Base-by-base conservation (phyloP, 495 filamentous ascomycete species). In the Cercophora samala region DNA sequence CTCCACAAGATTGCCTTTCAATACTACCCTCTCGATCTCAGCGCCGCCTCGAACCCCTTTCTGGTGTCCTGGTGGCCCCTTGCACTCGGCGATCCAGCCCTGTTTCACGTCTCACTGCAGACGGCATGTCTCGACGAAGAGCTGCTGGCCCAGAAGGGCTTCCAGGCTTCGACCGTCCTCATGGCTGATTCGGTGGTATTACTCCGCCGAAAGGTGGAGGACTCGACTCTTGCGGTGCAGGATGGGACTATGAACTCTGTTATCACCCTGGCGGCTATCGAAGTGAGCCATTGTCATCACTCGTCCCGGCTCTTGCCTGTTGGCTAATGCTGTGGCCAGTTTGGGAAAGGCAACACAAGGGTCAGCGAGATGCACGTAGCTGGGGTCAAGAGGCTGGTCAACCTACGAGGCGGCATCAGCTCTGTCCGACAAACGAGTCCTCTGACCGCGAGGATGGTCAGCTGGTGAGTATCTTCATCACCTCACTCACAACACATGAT, bases 171-270 rank as follows among this genome's bases (percentile, higher is more conserved):
- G 0, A 82, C 83, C 52, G 66, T 84, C 25, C 78, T 84, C 64
- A 85, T 84, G 82, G 77, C 75, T 17, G 83, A 85, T 64, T 83
- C 81, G 0, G 79, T 85, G 23, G 67, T 79, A 52, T 64, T 85
- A 29, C 68, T 85, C 0, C 69, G 82, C 52, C 77, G 75, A 0
- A 85, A 81, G 67, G 71, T 85, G 4, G 69, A 76, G 19, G 70
- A 82, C 60, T 59, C 66, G 1, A 77, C 77, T 13, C 66, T 84
- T 1, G 82, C 83, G 18, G 73, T 81, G n/a, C 81, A 84, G 66
- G 82, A 85, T 58, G 82, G 77, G 17, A 85, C 83, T 5, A 77
- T 85, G 74, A 82, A 85, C 63, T 80, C 81, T n/a, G 82, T 85
- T 18, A 79, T 85, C 25, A 84, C 82, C 3, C 67, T 85, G 66